Conservation (phyloP, 805 yeast genomes). For the Scheffersomyces stipitis region DNA sequence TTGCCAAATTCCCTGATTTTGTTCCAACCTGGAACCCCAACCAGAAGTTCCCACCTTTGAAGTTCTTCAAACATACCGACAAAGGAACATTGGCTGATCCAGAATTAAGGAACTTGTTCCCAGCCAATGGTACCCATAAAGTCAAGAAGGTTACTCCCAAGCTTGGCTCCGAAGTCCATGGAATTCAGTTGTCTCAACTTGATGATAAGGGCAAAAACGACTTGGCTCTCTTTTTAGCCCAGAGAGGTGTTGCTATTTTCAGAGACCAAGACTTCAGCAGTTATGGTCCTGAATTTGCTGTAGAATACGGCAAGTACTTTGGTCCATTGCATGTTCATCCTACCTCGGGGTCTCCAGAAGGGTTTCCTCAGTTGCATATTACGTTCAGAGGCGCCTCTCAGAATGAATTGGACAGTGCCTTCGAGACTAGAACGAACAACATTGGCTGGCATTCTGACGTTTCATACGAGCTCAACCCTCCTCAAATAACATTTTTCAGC, state of each 20-base stretch:
- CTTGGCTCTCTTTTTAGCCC: conserved; percentile 30
- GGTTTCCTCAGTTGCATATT: conserved; percentile 62
- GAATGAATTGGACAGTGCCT: conserved; percentile 35
- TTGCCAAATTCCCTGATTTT: conserved; percentile 25
- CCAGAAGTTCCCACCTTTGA: conserved; percentile 27
- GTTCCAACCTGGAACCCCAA: conserved; percentile 37
- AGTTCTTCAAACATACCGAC: conserved; percentile 26
- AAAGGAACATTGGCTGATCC: conserved; percentile 28
- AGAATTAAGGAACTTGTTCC: conserved; percentile 19
- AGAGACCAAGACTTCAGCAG: conserved; percentile 30
- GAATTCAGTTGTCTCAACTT: conserved; percentile 28
- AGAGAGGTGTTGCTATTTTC: conserved; percentile 35
- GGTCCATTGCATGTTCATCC: conserved; percentile 76
- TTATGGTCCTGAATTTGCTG: conserved; percentile 46
- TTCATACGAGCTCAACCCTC: conserved; percentile 71
- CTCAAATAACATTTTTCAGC: conserved; percentile 66
- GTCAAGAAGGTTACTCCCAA: conserved; percentile 29
- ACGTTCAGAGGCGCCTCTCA: conserved; percentile 52
- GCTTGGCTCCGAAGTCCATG: conserved; percentile 27
- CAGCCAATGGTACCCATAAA: conserved; percentile 10
- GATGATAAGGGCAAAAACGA: conserved; percentile 29
- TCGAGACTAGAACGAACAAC: conserved; percentile 34
- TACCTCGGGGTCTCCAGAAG: conserved; percentile 68
- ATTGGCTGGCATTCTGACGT: conserved; percentile 72
- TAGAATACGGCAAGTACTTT: conserved; percentile 61